Percentiles rank a stretch among this genome's conserved stretches.
These are phyloP conservation scores for Trametes hirsuta DNA, from an alignment of 1,284 basidiomycete species.

Conservation along the genomic window DNA sequence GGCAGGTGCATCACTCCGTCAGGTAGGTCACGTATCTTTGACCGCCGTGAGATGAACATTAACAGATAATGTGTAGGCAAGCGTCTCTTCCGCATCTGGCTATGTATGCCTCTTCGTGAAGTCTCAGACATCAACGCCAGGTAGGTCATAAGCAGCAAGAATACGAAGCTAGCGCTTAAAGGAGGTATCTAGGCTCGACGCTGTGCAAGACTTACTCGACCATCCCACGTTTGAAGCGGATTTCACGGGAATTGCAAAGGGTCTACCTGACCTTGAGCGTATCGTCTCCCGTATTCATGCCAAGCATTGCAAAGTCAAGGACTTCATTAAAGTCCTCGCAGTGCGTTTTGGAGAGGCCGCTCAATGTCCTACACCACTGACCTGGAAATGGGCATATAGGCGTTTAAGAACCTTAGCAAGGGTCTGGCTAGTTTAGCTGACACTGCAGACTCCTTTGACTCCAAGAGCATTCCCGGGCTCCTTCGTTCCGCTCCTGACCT, in stretches of 20 bases:
- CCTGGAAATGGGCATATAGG: constrained; percentile 44
- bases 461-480: constrained; percentile 73
- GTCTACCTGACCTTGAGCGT: constrained; percentile 91
- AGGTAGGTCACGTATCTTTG: constrained; percentile 49
- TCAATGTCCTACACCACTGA: constrained; percentile 2
- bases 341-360: constrained; percentile 46
- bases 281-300: constrained; percentile 94
- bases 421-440: constrained; percentile 69
- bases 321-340: constrained; percentile 82
- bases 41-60: background rate
- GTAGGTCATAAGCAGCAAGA: constrained; percentile 41
- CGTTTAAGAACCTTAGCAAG: constrained; percentile 74
- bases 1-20: constrained; percentile 88
- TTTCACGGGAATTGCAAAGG: constrained; percentile 77
- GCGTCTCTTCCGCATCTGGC: constrained; percentile 91
- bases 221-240: constrained; percentile 75
- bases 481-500: constrained; percentile 85
- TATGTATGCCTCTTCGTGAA: constrained; percentile 86
- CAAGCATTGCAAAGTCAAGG: constrained; percentile 82
- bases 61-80: constrained; percentile 61
- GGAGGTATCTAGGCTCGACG: constrained; percentile 70
- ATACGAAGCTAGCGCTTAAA: background rate
- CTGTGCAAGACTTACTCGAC: constrained; percentile 86
- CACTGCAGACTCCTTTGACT: constrained; percentile 73
- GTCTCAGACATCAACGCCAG: constrained; percentile 85